Conservation (phyloP, 257 asterid genomes). For the Euphrasia confusa region DNA sequence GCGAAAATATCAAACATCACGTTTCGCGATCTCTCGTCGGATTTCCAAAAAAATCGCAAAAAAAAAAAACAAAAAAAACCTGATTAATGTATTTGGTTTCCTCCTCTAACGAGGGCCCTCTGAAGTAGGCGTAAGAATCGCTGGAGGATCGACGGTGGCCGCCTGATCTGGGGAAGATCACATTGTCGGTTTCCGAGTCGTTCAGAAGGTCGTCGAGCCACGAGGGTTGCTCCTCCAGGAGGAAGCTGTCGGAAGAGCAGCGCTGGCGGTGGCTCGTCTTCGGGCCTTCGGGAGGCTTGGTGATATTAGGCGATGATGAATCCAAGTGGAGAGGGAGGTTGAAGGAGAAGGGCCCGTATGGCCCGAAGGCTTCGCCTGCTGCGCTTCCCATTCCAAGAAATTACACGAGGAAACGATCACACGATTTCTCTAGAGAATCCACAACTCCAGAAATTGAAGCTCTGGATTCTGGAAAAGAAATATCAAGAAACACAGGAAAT, state of each 20-base stretch:
- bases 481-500: neutral
- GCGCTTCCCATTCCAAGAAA: slow-evolving; percentile 30
- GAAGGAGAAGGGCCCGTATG: slow-evolving; percentile 27
- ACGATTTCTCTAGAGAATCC: slow-evolving; percentile 14
- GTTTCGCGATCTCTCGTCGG: too few species aligned
- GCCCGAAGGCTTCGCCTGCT: slow-evolving; percentile 21
- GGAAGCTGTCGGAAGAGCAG: slow-evolving; percentile 55
- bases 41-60: too few species aligned
- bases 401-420: too few species aligned
- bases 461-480: slow-evolving; percentile 25
- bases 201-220: slow-evolving; percentile 84
- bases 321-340: slow-evolving; percentile 4
- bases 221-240: slow-evolving; percentile 62
- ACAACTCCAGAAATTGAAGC: slow-evolving; percentile 32
- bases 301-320: neutral
- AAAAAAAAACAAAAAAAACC: too few species aligned
- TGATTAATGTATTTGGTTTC: slow-evolving; percentile 24
- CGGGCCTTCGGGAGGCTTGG: slow-evolving; percentile 25
- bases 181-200: slow-evolving; percentile 36
- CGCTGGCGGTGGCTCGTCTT: slow-evolving; percentile 37
- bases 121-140: slow-evolving; percentile 55
- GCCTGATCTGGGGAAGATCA: slow-evolving; percentile 25
- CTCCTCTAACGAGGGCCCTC: slow-evolving; percentile 27
- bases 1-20: slow-evolving; percentile 8
- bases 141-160: slow-evolving; percentile 74